These are phyloP conservation scores for Aspergillus cavernicola DNA, from an alignment of 495 filamentous ascomycete genomes.

Conservation along the genomic window DNA sequence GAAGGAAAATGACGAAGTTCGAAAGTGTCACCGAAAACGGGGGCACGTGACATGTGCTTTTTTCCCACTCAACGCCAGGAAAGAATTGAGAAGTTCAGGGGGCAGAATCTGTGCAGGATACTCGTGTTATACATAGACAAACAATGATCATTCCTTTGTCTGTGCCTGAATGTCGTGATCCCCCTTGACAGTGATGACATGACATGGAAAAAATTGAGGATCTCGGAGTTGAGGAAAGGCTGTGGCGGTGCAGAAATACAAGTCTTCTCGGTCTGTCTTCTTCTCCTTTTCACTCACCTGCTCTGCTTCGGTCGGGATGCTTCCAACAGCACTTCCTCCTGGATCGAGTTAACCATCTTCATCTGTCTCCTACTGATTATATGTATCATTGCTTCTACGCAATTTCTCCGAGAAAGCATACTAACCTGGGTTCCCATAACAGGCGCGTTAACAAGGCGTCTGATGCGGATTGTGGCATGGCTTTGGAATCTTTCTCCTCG, in stretches of 20 bases:
- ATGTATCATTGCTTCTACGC: neutral
- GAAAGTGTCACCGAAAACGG: slow-evolving; percentile 1
- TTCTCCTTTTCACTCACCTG: slow-evolving; percentile 7
- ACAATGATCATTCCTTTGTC: neutral
- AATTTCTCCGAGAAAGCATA: slow-evolving; percentile 1
- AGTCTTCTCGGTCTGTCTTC: neutral
- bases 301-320: slow-evolving; percentile 7
- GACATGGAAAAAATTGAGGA: neutral
- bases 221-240: neutral
- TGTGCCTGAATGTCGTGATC: slow-evolving; percentile 16
- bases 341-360: slow-evolving; percentile 3
- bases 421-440: slow-evolving; percentile 38
- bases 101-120: neutral
- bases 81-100: neutral
- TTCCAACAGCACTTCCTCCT: slow-evolving; percentile 13
- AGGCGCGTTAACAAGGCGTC: slow-evolving; percentile 30
- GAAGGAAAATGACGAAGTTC: neutral
- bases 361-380: neutral
- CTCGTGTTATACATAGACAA: slow-evolving; percentile 3
- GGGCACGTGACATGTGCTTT: slow-evolving; percentile 9
- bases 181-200: slow-evolving; percentile 12
- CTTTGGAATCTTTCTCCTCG: neutral
- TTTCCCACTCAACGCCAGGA: neutral
- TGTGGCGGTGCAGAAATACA: slow-evolving; percentile 15
- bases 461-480: slow-evolving; percentile 17